Base-by-base conservation (phyloP, 345 rosid species). In the Murraya paniculata region DNA sequence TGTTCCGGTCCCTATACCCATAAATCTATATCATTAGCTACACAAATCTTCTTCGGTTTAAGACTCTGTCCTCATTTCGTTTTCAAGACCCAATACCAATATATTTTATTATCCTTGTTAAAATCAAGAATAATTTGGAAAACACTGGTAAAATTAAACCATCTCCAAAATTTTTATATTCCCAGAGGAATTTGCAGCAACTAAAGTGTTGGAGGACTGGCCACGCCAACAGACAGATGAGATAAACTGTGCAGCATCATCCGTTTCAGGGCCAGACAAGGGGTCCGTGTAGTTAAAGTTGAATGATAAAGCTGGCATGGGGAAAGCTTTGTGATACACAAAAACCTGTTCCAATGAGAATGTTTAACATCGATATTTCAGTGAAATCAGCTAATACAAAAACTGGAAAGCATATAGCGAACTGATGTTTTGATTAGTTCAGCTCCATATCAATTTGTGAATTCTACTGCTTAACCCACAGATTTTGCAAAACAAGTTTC, bases 281-380 rank as follows among this genome's bases (percentile, higher is more conserved):
- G 88, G 82, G 78, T 94, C 95, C 6, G 77, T 78, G 81, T 77
- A 81, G 87, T 75, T 89, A 78, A 92, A 94, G 90, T 89, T 96
- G 89, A 80, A 89, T 7, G 97, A 88, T 77, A 96, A 74, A 33
- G 90, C 98, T 0, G 98, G 99, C 99, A 96, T 94, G 3, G 99
- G 97, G 81, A 96, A 94, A 65, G 99, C 97, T 84, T 94, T 96
- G 83, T 96, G 99, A 87, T 94, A 94, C 75, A 96, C 82, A 73
- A 87, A 90, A 62, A 94, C 99, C 99, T 96, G 84, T 66, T 57
- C 72, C 79, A 61, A 72, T 4, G 11, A 55, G 11, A 35, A 45
- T 8, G 33, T 74, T 70, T 33, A 10, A 72, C 30, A 25, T 57
- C 13, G 59, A 59, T 36, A 71, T 66, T 68, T 38, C 60, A 67